Evolutionary conservation across 1,284 basidiomycete genomes (phyloP).

Genomic region (Sphaerobolus stellatus): DNA sequence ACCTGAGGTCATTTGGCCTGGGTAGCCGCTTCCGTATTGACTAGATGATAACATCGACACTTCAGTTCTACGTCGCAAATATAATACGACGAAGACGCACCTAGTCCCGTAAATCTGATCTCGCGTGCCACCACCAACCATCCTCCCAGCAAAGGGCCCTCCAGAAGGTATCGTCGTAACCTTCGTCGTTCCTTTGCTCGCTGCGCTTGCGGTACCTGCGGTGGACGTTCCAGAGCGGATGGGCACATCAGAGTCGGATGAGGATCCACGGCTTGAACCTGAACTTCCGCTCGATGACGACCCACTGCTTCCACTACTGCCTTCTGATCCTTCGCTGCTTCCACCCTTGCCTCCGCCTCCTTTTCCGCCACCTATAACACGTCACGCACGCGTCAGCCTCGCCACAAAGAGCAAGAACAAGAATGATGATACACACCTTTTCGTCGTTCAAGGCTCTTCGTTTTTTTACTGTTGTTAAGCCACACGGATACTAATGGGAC

Average conservation of each 20-base stretch:
- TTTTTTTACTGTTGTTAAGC: no score
- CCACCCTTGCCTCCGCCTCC: constrained; percentile 19
- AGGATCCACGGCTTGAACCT: constrained; percentile 6
- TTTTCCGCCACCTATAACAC: neutral
- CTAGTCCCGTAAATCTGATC: constrained; percentile 39
- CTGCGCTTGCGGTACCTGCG: constrained; percentile 29
- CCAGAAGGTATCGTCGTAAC: constrained; percentile 39
- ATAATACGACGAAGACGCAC: constrained; percentile 27
- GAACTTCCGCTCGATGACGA: neutral
- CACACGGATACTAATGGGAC: no score
- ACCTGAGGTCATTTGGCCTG: constrained; percentile 41
- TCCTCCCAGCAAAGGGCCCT: constrained; percentile 42
- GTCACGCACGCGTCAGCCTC: no score
- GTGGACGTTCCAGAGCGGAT: constrained; percentile 13
- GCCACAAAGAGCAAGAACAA: no score
- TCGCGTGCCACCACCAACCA: constrained; percentile 42
- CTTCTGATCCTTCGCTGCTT: constrained; percentile 23
- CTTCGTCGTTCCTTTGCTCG: constrained; percentile 39
- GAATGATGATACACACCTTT: no score
- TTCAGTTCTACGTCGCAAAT: neutral
- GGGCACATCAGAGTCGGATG: constrained; percentile 29
- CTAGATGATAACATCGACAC: constrained; percentile 28
- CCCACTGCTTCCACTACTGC: constrained; percentile 16
- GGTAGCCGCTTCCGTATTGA: constrained; percentile 60
- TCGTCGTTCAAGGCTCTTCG: no score